Conservation (phyloP, 306 rosid genomes). For the Glycine tomentella region DNA sequence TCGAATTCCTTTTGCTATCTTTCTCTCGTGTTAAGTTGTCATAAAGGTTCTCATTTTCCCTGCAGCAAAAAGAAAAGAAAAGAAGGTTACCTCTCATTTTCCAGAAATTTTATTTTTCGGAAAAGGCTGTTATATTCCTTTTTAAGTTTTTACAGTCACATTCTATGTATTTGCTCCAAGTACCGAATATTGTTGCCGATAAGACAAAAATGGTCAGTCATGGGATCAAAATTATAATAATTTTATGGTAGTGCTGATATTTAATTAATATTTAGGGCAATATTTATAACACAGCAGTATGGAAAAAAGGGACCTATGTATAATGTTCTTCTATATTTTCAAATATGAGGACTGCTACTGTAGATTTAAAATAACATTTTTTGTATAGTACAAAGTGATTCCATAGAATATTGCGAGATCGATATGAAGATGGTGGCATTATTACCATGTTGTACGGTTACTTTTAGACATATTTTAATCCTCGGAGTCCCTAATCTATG, state of each 20-base stretch:
- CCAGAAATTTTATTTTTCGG: neutral
- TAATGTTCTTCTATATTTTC: constrained; percentile 5
- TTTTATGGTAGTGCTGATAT: constrained; percentile 34
- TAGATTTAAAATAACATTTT: neutral
- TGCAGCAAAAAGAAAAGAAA: too few relatives aligned
- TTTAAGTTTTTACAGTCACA: constrained; percentile 29
- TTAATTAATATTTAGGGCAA: constrained; percentile 1
- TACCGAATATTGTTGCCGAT: neutral
- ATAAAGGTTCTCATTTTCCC: neutral
- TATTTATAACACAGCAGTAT: constrained; percentile 16
- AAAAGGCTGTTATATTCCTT: constrained; percentile 18
- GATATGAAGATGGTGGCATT: constrained; percentile 4
- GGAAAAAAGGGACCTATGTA: constrained; percentile 23
- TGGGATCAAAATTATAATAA: constrained; percentile 27
- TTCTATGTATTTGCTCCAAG: constrained; percentile 4
- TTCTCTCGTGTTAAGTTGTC: neutral
- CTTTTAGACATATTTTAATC: constrained; percentile 6
- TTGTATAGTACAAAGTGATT: constrained; percentile 5
- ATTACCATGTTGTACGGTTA: constrained; percentile 24
- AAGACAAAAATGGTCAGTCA: neutral
- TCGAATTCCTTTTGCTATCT: neutral
- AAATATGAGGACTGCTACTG: neutral
- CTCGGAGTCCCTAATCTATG: constrained; percentile 14
- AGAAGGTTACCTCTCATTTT: neutral
- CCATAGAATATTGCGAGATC: neutral